Conservation (phyloP, 176 grass and related monocot species). For the Carex parvula region DNA sequence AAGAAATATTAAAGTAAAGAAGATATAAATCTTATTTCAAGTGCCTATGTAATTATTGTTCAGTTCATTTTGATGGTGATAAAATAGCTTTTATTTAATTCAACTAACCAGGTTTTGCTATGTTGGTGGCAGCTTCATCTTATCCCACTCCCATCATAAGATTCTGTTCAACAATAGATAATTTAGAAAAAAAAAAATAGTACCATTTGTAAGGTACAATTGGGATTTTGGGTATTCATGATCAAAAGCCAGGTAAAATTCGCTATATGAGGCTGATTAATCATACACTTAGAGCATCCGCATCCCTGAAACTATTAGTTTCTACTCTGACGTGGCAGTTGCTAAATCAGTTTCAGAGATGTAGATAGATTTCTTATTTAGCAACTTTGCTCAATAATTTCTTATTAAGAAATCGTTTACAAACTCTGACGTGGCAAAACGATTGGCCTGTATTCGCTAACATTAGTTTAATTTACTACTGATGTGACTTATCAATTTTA, state of each 20-base stretch:
- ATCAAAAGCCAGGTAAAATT: background rate
- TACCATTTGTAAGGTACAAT: background rate
- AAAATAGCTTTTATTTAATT: background rate
- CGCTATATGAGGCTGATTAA: background rate
- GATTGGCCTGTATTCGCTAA: too few relatives aligned
- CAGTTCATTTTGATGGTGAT: background rate
- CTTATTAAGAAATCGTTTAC: too few relatives aligned
- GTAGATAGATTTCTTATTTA: too few relatives aligned
- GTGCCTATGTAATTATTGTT: background rate
- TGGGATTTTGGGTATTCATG: background rate
- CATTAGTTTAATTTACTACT: too few relatives aligned
- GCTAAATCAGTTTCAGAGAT: too few relatives aligned
- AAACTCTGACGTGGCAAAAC: too few relatives aligned
- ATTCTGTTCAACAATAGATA: background rate
- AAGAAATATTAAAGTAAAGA: background rate
- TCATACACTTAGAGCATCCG: too few relatives aligned
- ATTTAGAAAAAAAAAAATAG: background rate
- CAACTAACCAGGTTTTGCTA: background rate
- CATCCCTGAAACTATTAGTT: too few relatives aligned
- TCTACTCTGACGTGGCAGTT: too few relatives aligned
- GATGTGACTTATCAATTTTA: too few relatives aligned
- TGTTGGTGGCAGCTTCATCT: slow-evolving; percentile 2
- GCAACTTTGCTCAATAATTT: too few relatives aligned
- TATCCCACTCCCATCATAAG: background rate
- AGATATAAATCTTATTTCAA: background rate